Base-by-base conservation (phyloP, 2,329 filamentous ascomycete genomes). In the Magnaporthiopsis poae region DNA sequence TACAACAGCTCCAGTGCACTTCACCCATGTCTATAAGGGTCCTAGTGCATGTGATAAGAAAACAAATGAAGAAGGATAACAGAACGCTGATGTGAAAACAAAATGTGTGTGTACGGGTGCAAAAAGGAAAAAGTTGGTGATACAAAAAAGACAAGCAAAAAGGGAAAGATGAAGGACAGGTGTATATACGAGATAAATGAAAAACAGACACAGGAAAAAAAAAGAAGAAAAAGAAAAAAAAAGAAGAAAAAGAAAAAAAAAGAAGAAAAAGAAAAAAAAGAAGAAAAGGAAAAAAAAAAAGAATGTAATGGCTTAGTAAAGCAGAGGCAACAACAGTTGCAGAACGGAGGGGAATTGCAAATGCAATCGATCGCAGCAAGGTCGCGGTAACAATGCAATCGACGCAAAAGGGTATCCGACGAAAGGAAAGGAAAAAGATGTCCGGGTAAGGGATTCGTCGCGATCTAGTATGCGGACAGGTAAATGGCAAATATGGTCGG, bases 401-500 rank as follows among this genome's bases (percentile, higher is more conserved):
- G 62, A 46, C 62, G 33, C 36, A 27, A 63, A 63, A 31, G 62
- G 35, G 35, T 36, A 25, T 63, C 21, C 25, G 52, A 52, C n/a
- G 29, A 36, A 36, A 4, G 21, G 7, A 9, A 39, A 60, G 12
- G 25, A 65, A 65, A 60, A 65, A n/a, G 31, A 18, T 60, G n/a
- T 39, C 39, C 31, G 25, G 25, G 62, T 27, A 64, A 27, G 39
- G 62, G 12, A 64, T 18, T 63, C 52, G 62, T 39, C 62, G 39
- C 35, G 25, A 31, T 21, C 36, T 18, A 31, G 29, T 21, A 27
- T 27, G 39, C 39, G 35, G 62, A 65, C 39, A 56, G 61, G 62
- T 62, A 63, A 63, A 62, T 35, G 59, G 27, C 62, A 62, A 36
- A 35, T 62, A 35, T 63, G 65, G 62, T 67, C 68, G 68, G 67